Percentiles rank a stretch among this genome's conserved stretches.
Evolutionary conservation across 208 protist genomes (phyloP).

Genomic region (Leishmania mexicana): DNA sequence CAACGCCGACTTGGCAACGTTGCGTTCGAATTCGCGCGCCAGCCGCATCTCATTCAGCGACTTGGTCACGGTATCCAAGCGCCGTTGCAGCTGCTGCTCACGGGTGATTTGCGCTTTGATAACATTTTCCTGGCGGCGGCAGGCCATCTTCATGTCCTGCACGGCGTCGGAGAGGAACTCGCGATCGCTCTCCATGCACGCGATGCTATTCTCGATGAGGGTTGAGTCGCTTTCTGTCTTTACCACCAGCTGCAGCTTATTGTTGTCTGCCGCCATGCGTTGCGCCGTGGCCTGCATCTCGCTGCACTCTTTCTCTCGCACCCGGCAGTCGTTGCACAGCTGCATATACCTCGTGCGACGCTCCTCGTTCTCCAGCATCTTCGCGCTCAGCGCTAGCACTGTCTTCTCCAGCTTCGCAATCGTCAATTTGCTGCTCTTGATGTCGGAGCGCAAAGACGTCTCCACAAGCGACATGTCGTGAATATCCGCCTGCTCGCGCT

Average conservation of each 20-base stretch:
- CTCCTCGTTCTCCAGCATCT: conserved; percentile 52
- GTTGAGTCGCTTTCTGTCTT: conserved; percentile 49
- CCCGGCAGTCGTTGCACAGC: conserved; percentile 76
- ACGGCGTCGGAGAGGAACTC: conserved; percentile 76
- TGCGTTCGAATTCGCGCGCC: conserved; percentile 75
- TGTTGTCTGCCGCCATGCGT: conserved; percentile 44
- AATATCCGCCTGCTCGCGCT: conserved; percentile 40
- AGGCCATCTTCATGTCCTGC: conserved; percentile 59
- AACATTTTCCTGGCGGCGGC: conserved; percentile 78
- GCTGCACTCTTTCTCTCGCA: conserved; percentile 65
- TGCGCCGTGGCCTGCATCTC: conserved; percentile 65
- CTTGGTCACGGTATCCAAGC: conserved; percentile 73
- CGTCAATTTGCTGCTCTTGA: conserved; percentile 55
- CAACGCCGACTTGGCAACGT: conserved; percentile 72
- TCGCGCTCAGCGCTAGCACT: conserved; percentile 46
- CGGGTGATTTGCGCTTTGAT: conserved; percentile 81
- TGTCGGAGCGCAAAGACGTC: conserved; percentile 50
- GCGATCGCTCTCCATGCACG: conserved; percentile 77
- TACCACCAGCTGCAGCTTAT: conserved; percentile 35
- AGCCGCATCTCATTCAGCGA: conserved; percentile 85
- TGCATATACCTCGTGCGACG: conserved; percentile 49
- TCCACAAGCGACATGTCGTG: conserved; percentile 74
- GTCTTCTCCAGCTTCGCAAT: conserved; percentile 78
- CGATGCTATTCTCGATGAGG: conserved; percentile 56
- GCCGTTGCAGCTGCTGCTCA: conserved; percentile 82